A percentile compares a stretch with the other conserved stretches of the same genome.
Conservation (phyloP, 306 rosid genomes). For the Notholithocarpus densiflorus region DNA sequence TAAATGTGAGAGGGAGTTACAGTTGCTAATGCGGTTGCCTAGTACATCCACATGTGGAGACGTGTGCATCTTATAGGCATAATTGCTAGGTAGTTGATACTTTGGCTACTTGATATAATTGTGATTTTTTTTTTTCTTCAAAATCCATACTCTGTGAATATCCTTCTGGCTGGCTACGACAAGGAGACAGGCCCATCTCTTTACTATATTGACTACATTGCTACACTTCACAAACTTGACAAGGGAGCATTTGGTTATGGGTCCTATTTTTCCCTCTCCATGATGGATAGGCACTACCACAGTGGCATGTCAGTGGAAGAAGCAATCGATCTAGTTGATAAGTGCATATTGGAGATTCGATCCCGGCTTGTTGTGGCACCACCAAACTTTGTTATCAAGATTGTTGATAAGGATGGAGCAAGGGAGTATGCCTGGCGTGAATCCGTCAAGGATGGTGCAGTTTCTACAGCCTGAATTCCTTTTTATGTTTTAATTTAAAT, state of each 20-base stretch:
- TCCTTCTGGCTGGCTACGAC: slow-evolving; percentile 91
- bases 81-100: slow-evolving; percentile 1
- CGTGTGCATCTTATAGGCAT: neutral
- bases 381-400: slow-evolving; percentile 92
- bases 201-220: slow-evolving; percentile 89
- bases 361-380: slow-evolving; percentile 86
- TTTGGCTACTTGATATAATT: slow-evolving; percentile 11
- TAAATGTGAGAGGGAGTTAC: neutral
- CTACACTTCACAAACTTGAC: slow-evolving; percentile 96
- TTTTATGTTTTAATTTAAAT: neutral
- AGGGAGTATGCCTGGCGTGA: slow-evolving; percentile 85
- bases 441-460: slow-evolving; percentile 50
- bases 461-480: slow-evolving; percentile 46
- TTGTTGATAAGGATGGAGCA: slow-evolving; percentile 92
- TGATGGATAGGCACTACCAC: slow-evolving; percentile 95
- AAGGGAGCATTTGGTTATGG: slow-evolving; percentile 98
- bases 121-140: slow-evolving; percentile 19
- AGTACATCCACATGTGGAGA: neutral
- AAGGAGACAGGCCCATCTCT: slow-evolving; percentile 84
- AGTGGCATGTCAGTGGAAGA: slow-evolving; percentile 81
- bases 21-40: neutral
- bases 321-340: slow-evolving; percentile 77
- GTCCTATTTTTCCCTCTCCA: slow-evolving; percentile 77
- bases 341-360: slow-evolving; percentile 73
- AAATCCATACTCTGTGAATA: slow-evolving; percentile 89